Base-by-base conservation (phyloP, 2,329 filamentous ascomycete genomes). In the Aspergillus luchuensis region DNA sequence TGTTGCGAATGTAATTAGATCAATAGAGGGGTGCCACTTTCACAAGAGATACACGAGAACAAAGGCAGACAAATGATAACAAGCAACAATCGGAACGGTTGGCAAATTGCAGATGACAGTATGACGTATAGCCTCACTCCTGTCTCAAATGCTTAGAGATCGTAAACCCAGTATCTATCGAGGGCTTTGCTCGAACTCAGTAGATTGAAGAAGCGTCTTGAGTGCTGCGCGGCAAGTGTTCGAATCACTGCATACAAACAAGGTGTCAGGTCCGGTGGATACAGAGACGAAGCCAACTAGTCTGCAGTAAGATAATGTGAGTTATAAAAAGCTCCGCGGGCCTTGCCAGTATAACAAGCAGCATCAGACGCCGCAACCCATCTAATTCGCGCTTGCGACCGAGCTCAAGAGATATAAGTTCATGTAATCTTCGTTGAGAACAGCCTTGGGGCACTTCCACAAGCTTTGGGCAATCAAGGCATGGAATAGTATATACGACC, bases 211-310 rank as follows among this genome's bases (percentile, higher is more conserved):
- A 65, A 61, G 66, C 63, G 69, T 64, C 65, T 72, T 71, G 66
- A 60, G 68, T 67, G 66, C 58, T 66, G 67, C 62, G 64, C 59
- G 64, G 52, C 67, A 65, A 69, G 64, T 62, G 59, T 63, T 67
- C 65, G 67, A 56, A 62, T 64, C 68, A 69, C 71, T 74, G 72
- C 65, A 74, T 73, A 76, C 70, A 75, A 69, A 71, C 66, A 70
- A 70, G 63, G 25, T 23, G 67, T 61, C 56, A 68, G 69, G 57
- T 65, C 61, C 67, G 71, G 66, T 65, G 66, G 66, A 69, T 73
- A 75, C 70, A 74, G 69, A 56, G 63, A 64, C 17, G 47, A 41
- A 55, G 61, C 59, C 66, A 66, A 65, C 60, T 63, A 63, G 62
- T 65, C 55, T 59, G 67, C 49, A 60, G 60, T 43, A 60, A 63